Evolutionary conservation across 352 stramenopile genomes (phyloP).

Genomic region (Phytophthora sansomeana): DNA sequence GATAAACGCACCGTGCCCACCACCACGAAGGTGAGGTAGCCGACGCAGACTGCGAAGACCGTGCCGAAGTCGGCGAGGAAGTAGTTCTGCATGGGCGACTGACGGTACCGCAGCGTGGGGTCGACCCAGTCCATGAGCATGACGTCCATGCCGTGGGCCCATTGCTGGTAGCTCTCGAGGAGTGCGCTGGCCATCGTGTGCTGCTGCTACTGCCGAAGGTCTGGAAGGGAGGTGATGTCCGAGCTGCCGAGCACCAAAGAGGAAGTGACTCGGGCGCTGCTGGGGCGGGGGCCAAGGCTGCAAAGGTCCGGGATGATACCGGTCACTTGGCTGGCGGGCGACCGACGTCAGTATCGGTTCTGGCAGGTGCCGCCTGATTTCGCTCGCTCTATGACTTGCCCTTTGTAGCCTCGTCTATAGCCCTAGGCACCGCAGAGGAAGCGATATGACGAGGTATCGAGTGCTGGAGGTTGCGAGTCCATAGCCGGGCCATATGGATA

Average conservation of each 20-base stretch:
- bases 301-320: conserved; percentile 31
- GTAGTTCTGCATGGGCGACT: conserved; percentile 46
- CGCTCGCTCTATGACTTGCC: conserved; percentile 1
- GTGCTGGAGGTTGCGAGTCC: not conserved
- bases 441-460: conserved; percentile 17
- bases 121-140: conserved; percentile 51
- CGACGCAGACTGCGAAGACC: conserved; percentile 57
- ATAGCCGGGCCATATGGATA: conserved; percentile 19
- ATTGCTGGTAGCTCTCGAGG: conserved; percentile 50
- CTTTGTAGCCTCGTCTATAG: not conserved
- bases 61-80: conserved; percentile 46
- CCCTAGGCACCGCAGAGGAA: conserved; percentile 12
- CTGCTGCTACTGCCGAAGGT: conserved; percentile 19
- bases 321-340: conserved; percentile 34
- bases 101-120: conserved; percentile 41
- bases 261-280: conserved; percentile 27
- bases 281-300: conserved; percentile 19
- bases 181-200: conserved; percentile 41
- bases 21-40: conserved; percentile 78
- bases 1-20: conserved; percentile 37
- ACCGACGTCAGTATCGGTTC: conserved; percentile 31
- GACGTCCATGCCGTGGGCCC: conserved; percentile 41
- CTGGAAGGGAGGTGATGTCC: conserved; percentile 11
- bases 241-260: conserved; percentile 32
- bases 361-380: conserved; percentile 29